Conservation (phyloP, 345 rosid species). For the Gossypium rotundifolium region DNA sequence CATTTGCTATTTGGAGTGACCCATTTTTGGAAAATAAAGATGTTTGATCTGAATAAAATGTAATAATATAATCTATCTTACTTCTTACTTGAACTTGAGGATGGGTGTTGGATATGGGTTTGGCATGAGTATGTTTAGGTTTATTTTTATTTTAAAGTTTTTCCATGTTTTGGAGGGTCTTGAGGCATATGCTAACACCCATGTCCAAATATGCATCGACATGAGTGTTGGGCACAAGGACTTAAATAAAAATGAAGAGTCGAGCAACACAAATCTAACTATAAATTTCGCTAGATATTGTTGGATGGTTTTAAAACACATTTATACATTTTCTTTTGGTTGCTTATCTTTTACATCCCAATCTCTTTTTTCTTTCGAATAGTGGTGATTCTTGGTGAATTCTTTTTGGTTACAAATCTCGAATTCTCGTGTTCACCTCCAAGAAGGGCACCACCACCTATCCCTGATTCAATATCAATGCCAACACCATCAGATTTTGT, state of each 20-base stretch:
- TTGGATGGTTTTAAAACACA: background rate
- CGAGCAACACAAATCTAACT: background rate
- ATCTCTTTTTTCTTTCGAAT: constrained; percentile 38
- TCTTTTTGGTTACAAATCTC: constrained; percentile 77
- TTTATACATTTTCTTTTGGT: constrained; percentile 1
- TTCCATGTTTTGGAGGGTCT: background rate
- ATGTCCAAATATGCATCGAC: background rate
- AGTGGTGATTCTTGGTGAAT: constrained; percentile 63
- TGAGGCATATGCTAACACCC: background rate
- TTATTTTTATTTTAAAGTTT: too few species aligned
- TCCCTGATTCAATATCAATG: constrained; percentile 36
- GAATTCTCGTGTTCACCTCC: constrained; percentile 95
- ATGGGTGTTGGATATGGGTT: background rate
- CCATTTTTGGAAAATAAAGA: background rate
- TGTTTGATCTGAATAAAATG: background rate
- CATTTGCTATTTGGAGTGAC: background rate
- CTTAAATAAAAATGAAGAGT: background rate
- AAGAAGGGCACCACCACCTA: constrained; percentile 72
- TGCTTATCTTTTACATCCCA: background rate
- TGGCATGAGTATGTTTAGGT: background rate
- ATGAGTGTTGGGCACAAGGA: background rate
- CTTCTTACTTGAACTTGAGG: background rate
- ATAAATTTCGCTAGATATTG: background rate
- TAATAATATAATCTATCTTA: background rate
- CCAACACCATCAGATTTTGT: constrained; percentile 39